Evolutionary conservation across 2,329 filamentous ascomycete genomes (phyloP).

Genomic region (Penicillium sp.): DNA sequence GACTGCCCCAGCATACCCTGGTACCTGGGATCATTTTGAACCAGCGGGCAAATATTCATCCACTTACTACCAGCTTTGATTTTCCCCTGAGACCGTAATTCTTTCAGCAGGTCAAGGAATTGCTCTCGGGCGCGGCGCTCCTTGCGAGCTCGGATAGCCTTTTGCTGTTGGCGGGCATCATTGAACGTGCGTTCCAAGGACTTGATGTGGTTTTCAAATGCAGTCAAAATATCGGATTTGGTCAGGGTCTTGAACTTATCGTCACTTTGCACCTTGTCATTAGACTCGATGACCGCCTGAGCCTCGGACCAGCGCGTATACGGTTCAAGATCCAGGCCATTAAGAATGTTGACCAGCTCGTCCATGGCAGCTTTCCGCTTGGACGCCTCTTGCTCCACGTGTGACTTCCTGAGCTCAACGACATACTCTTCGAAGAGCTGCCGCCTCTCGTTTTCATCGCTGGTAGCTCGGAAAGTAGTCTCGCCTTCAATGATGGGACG

Average conservation of each 20-base stretch:
- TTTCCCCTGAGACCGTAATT: constrained; percentile 72
- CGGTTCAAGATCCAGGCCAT: constrained; percentile 79
- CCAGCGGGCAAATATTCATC: constrained; percentile 73
- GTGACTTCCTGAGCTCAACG: constrained; percentile 74
- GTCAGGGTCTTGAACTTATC: constrained; percentile 82
- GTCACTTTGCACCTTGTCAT: constrained; percentile 74
- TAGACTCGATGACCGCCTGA: constrained; percentile 75
- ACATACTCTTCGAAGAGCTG: constrained; percentile 95
- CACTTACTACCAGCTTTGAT: constrained; percentile 91
- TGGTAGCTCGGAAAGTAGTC: constrained; percentile 90
- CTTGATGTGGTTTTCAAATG: constrained; percentile 95
- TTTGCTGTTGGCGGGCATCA: constrained; percentile 83
- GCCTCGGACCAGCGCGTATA: constrained; percentile 95
- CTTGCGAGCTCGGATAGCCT: constrained; percentile 73
- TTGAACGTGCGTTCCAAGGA: constrained; percentile 88
- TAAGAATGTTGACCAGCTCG: constrained; percentile 75
- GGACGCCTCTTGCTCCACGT: constrained; percentile 72
- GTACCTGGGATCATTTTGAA: constrained; percentile 82
- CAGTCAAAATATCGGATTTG: constrained; percentile 86
- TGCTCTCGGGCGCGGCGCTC: constrained; percentile 85
- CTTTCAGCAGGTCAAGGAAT: constrained; percentile 72
- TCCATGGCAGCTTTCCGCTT: constrained; percentile 80
- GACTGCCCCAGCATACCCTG: constrained; percentile 77
- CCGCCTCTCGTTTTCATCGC: constrained; percentile 81
- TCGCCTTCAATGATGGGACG: constrained; percentile 92